phyloP scores from a whole-genome alignment of 345 rosid genomes.

The Noccaea caerulescens region DNA sequence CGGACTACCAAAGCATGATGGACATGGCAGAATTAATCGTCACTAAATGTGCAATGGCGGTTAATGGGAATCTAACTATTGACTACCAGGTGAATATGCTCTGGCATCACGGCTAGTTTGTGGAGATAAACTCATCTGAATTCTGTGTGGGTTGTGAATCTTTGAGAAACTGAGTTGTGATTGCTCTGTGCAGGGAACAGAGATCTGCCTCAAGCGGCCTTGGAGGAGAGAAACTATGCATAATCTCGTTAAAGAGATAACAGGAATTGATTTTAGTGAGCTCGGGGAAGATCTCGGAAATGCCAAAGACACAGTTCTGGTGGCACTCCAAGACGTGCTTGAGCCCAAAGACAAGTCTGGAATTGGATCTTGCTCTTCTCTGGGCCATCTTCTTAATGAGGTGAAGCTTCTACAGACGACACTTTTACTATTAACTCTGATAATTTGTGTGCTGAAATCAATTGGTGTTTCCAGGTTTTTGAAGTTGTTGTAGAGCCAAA shows the following conservation, averaged over 20 bases:
- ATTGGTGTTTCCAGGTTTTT: constrained; percentile 62
- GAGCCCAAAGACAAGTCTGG: constrained; percentile 74
- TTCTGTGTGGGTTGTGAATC: constrained; percentile 4
- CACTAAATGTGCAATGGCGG: constrained; percentile 78
- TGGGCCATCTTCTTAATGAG: constrained; percentile 91
- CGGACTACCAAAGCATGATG: constrained; percentile 95
- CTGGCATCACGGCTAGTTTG: constrained; percentile 8
- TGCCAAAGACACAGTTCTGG: constrained; percentile 67
- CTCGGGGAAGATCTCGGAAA: constrained; percentile 58
- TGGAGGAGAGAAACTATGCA: constrained; percentile 99
- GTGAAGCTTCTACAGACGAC: constrained; percentile 45
- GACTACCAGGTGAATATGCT: constrained; percentile 73
- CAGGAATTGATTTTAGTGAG: constrained; percentile 71
- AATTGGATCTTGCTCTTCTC: constrained; percentile 70
- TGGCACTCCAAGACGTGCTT: constrained; percentile 55
- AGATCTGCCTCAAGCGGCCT: constrained; percentile 80
- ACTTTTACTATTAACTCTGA: background rate
- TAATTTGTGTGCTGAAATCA: constrained; percentile 22
- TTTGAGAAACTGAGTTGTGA: constrained; percentile 31
- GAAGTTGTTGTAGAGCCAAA: constrained; percentile 88
- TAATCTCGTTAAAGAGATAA: constrained; percentile 81
- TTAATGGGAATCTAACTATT: constrained; percentile 71
- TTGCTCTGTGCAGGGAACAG: constrained; percentile 63
- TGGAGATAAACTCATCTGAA: constrained; percentile 2
- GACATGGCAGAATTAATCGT: constrained; percentile 87